Evolutionary conservation across 108 stramenopile species (phyloP).

Genomic region (Cyclotella cryptica): DNA sequence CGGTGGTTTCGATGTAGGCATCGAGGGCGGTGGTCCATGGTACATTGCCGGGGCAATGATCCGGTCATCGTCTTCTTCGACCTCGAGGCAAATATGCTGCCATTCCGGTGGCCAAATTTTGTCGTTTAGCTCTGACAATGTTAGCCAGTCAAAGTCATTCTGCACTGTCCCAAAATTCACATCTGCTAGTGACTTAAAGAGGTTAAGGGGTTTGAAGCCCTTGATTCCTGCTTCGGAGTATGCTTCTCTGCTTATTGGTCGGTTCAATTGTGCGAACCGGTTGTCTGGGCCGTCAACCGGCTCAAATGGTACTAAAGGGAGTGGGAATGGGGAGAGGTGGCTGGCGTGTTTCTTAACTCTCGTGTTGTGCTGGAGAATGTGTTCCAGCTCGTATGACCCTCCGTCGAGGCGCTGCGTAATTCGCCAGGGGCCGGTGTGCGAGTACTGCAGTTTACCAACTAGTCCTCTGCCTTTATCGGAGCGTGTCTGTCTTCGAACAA

Average conservation of each 20-base stretch:
- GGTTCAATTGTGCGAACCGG: conserved; percentile 1
- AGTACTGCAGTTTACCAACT: background rate
- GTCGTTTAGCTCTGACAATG: conserved; percentile 14
- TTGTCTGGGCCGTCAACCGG: too few relatives aligned
- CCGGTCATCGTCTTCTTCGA: background rate
- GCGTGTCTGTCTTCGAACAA: background rate
- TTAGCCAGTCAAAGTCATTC: conserved; percentile 9
- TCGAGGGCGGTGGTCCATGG: background rate
- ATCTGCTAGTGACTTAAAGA: background rate
- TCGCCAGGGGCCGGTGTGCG: conserved; percentile 23
- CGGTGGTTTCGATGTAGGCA: background rate
- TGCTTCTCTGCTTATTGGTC: background rate
- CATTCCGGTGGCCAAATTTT: background rate
- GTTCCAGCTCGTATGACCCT: background rate
- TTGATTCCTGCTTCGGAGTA: conserved; percentile 11
- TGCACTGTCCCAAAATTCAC: too few relatives aligned
- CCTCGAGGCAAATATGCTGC: background rate
- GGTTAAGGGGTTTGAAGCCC: conserved; percentile 7
- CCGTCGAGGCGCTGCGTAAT: background rate
- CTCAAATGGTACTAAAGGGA: too few relatives aligned
- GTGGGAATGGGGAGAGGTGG: conserved; percentile 17
- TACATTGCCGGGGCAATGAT: background rate
- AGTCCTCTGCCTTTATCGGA: background rate
- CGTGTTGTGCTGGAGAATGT: background rate
- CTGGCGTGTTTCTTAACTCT: conserved; percentile 13